Evolutionary conservation across 2,329 filamentous ascomycete species (phyloP), one percentile per base, ranked within the genome.

Genomic region (Arthrobotrys musiformis): DNA sequence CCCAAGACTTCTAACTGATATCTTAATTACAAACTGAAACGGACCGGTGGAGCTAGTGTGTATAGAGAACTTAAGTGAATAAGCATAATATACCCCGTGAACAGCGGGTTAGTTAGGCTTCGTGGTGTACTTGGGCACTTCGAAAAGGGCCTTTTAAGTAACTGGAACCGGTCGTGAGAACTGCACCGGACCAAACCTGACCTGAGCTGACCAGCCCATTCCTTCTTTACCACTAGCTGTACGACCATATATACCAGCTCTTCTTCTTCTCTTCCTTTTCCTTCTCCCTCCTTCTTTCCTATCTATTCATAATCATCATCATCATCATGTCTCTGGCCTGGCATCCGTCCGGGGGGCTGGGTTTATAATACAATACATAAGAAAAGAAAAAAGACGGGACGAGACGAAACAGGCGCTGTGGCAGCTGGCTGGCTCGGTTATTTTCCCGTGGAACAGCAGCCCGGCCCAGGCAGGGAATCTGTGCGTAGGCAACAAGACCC

Each of bases 141-240:
- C n/a, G 9, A 26, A 58, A 40, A 9, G 37, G 33, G 64, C 64
- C 50, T n/a, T 70, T 70, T 62, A 54, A 70, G 67, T 56, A 70
- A 70, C 67, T 70, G 67, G 56, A 70, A 28, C 67, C 67, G n/a
- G n/a, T n/a, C n/a, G 67, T 56, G 30, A 26, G 33, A 40, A 15
- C 54, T 58, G 54, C 54, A 58, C 30, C 52, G 28, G 46, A 54
- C 52, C 52, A 28, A 19, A 58, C 54, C 52, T 37, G 8, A 35
- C 50, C 50, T 19, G n/a, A 13, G 4, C 8, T 11, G 8, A 52
- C 28, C 26, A 52, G 28, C 50, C 19, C 11, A 4, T 24, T 19
- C 19, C 24, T 19, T 4, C 33, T 9, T 17, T 44, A 44, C 26
- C 17, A 13, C 44, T 13, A 26, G 6, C 19, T 17, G n/a, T n/a